A percentile compares a stretch with the other conserved stretches of the same genome.
These are phyloP conservation scores for Epithele typhae DNA, from an alignment of 768 basidiomycete genomes.

Conservation along the genomic window DNA sequence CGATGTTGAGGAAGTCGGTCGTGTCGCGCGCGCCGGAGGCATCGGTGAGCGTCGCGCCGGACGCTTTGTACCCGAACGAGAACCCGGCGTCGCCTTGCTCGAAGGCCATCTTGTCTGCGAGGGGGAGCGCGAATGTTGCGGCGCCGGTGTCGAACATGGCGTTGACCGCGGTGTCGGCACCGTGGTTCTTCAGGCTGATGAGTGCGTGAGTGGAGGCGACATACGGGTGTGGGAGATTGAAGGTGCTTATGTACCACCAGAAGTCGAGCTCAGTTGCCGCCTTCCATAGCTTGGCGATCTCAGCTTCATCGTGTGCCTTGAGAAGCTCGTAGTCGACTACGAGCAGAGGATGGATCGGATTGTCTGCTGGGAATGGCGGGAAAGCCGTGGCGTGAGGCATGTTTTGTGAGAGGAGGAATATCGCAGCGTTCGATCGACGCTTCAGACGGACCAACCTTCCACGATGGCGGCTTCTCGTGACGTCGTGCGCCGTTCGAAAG, in stretches of 20 bases:
- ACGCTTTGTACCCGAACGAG: slow-evolving; percentile 37
- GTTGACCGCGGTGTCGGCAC: slow-evolving; percentile 29
- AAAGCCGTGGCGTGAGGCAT: no score
- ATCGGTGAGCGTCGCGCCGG: slow-evolving; percentile 30
- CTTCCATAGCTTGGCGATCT: slow-evolving; percentile 39
- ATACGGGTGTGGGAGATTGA: no score
- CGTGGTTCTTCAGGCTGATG: slow-evolving; percentile 44
- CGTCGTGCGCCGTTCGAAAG: no score
- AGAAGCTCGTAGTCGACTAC: slow-evolving; percentile 41
- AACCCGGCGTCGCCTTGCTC: slow-evolving; percentile 38
- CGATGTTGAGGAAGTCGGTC: slow-evolving; percentile 32
- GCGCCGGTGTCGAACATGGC: slow-evolving; percentile 41
- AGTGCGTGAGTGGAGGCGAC: no score
- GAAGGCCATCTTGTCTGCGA: slow-evolving; percentile 39
- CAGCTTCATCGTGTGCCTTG: slow-evolving; percentile 29
- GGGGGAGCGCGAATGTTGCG: slow-evolving; percentile 34
- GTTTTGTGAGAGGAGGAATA: no score
- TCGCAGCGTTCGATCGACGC: no score
- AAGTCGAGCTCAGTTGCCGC: slow-evolving; percentile 45
- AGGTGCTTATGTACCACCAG: slow-evolving; percentile 36
- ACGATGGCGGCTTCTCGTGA: no score
- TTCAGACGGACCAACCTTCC: no score
- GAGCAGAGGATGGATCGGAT: slow-evolving; percentile 20
- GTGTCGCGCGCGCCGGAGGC: slow-evolving; percentile 29
- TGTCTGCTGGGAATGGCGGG: slow-evolving; percentile 40